Conservation (phyloP, 768 basidiomycete species). For the Postia placenta region DNA sequence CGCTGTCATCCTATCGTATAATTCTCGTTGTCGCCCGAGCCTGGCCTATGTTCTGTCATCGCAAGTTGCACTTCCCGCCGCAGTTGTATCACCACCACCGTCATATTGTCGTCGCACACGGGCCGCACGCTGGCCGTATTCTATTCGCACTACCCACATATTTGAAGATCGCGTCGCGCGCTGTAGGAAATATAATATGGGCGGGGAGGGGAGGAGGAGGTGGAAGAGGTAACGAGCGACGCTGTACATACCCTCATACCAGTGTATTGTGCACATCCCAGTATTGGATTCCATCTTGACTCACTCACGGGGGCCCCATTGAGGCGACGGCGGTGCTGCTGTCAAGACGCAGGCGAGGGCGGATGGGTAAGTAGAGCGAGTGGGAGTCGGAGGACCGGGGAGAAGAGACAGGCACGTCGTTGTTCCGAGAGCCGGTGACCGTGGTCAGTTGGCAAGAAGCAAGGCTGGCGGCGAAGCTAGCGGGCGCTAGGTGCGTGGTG, state of each 20-base stretch:
- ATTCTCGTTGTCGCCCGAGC: no score
- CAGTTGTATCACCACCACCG: conserved; percentile 23
- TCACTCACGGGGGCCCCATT: neutral
- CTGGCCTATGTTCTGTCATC: conserved; percentile 14
- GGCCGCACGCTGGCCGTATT: conserved; percentile 10
- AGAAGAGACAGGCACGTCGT: neutral
- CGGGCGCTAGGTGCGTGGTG: neutral
- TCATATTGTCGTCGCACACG: neutral
- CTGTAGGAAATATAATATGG: conserved; percentile 8
- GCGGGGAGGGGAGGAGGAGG: neutral
- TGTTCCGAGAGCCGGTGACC: neutral
- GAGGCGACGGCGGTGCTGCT: no score
- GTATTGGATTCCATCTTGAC: conserved; percentile 1
- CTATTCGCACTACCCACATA: conserved; percentile 11
- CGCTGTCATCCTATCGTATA: conserved; percentile 12
- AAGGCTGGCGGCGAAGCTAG: neutral
- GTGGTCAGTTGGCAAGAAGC: neutral
- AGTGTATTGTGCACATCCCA: conserved; percentile 11
- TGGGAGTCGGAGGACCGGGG: neutral
- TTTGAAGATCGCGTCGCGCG: conserved; percentile 5
- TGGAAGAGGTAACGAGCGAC: conserved; percentile 5
- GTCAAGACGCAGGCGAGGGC: no score
- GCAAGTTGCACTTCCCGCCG: conserved; percentile 15
- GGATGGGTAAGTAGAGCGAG: no score
- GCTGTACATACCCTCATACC: conserved; percentile 16